A percentile compares a stretch with the other conserved stretches of the same genome.
phyloP scores from a whole-genome alignment of 2,329 filamentous ascomycete genomes.

The Beauveria sp. region DNA sequence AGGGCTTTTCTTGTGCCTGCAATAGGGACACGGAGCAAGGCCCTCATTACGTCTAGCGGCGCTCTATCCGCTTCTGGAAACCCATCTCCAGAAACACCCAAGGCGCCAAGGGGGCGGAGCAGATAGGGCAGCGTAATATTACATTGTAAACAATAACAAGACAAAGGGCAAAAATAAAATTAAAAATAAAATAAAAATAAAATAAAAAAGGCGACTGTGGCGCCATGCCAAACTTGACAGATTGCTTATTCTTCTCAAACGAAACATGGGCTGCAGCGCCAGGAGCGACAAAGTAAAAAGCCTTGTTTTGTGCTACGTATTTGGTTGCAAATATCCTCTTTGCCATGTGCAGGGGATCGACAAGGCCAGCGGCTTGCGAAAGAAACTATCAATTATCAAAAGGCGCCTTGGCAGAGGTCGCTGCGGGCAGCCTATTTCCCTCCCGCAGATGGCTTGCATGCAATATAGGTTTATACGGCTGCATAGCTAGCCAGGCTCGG shows the following conservation, averaged over 20 bases:
- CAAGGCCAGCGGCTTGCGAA: background rate
- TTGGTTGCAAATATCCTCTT: background rate
- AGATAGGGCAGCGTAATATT: background rate
- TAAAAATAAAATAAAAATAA: background rate
- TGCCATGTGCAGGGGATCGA: background rate
- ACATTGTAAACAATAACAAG: background rate
- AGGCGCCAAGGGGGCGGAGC: background rate
- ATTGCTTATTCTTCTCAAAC: background rate
- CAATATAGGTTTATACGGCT: constrained; percentile 1
- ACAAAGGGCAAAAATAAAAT: background rate
- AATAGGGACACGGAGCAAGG: background rate
- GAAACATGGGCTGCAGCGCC: background rate
- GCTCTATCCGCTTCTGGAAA: constrained; percentile 4
- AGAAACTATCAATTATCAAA: background rate
- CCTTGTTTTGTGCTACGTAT: background rate
- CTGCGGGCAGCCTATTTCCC: background rate
- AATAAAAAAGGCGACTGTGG: background rate
- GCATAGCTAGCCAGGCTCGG: background rate
- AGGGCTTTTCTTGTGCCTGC: background rate
- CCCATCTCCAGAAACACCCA: background rate
- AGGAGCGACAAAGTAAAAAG: background rate
- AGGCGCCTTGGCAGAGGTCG: background rate
- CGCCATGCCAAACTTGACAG: background rate
- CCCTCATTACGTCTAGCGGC: background rate
- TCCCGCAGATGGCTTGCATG: constrained; percentile 7